Evolutionary conservation across 345 rosid genomes (phyloP), one percentile per base, ranked within the genome.

Genomic region (Gossypioides kirkii): DNA sequence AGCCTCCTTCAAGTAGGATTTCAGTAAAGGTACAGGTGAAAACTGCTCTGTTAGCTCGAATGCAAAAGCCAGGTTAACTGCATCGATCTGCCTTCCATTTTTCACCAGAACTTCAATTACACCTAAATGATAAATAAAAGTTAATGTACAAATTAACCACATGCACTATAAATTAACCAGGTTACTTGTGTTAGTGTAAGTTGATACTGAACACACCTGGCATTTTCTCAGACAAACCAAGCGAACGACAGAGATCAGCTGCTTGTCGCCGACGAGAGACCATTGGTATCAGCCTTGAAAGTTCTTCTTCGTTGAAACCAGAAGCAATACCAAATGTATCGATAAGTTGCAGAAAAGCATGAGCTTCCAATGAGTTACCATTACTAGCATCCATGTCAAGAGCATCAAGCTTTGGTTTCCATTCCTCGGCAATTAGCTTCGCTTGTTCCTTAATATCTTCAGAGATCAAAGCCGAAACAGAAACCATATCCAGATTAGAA

Each of bases 331-430:
- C 89, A 83, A 95, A 95, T 65, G 94, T 92, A 32, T 94, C 93
- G 23, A 95, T 83, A 61, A 95, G 97, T 75, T 95, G 99, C 81
- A 95, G 85, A 76, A 93, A 95, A 25, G 98, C 99, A 88, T 95
- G 99, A 69, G 98, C 99, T 85, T 95, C 99, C 90, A 95, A 86
- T 56, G 97, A 95, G 77, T 95, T 95, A 71, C 99, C 99, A 82
- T 90, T 93, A 84, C 93, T 87, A 67, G 84, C 91, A 77, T 90
- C 95, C 80, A 87, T 77, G 74, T 93, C 99, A 50, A 96, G 86
- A 73, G 78, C 70, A 77, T 84, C 93, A 81, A 96, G 85, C 80
- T 84, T 80, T 17, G 97, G 99, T 73, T 88, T 93, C 99, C 99
- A 95, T 79, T 83, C 96, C 74, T 82, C 84, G 61, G 99, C 96